Base-by-base conservation (phyloP, 2,329 filamentous ascomycete species). In the Diaporthe ampelina region DNA sequence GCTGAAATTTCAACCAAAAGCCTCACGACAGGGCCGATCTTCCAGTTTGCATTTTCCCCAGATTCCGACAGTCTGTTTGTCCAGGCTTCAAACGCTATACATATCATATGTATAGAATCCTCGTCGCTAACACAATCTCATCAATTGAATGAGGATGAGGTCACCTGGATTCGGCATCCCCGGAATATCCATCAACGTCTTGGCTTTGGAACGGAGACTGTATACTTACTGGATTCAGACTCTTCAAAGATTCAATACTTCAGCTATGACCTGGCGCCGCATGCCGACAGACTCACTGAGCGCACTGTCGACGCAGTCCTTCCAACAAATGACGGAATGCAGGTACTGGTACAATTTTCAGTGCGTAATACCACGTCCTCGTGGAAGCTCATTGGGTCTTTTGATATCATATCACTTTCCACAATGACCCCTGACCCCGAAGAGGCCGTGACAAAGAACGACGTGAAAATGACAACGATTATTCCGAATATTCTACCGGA, bases 111-210 rank as follows among this genome's bases (percentile, higher is more conserved):
- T 17, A 17, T 63, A 21, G 37, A 37, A 8, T 29, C 58, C 1
- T 19, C 37, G 6, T 35, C 58, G 2, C 8, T 45, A 29, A 15
- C 4, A 24, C n/a, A 6, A 45, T 45, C 58, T 29, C 37, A 19
- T 24, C 35, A 63, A 11, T 45, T 63, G 58, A 21, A 78, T 63
- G 54, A 69, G 5, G 61, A 63, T 4, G n/a, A 26, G 8, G 40
- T 68, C 5, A 37, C n/a, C 19, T 50, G 24, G 63, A 29, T 68
- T 19, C 21, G 21, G 13, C 35, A 40, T 24, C 61, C 26, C 9
- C 19, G 19, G 8, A 11, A 48, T 7, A 9, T 24, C 21, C 40
- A 48, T 21, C 17, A 4, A 50, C 1, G n/a, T 48, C 17, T 40
- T 29, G 40, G 45, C 3, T 29, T 67, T 4, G 45, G 61, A 21